Evolutionary conservation across 192 early-diverging fungal genomes (phyloP).

Genomic region (Entophlyctis helioformis): DNA sequence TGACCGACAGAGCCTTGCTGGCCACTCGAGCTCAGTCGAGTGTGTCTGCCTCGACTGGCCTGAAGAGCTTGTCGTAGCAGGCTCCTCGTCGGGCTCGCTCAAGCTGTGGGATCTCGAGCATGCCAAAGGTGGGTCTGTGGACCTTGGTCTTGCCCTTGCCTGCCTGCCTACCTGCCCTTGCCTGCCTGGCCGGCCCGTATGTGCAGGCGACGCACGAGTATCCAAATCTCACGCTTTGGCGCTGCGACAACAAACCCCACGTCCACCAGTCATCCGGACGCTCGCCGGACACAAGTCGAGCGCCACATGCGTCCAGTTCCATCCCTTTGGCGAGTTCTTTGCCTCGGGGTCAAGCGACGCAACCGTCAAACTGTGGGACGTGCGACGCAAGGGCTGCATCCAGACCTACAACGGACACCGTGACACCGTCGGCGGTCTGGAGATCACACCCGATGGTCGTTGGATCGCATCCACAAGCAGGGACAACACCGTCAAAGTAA

Average conservation of each 20-base stretch:
- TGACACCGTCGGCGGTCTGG: conserved; percentile 16
- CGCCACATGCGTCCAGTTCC: conserved; percentile 39
- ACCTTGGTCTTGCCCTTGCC: not conserved
- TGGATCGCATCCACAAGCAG: conserved; percentile 41
- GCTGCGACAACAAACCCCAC: too few relatives aligned
- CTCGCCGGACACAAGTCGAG: conserved; percentile 33
- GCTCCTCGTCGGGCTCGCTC: conserved; percentile 30
- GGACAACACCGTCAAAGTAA: conserved; percentile 35
- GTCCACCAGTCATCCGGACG: conserved; percentile 34
- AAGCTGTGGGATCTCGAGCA: conserved; percentile 54
- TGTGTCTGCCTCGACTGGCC: conserved; percentile 45
- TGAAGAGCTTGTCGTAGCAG: conserved; percentile 48
- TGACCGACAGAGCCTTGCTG: conserved; percentile 21
- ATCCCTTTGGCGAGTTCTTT: conserved; percentile 59
- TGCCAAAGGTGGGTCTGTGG: conserved; percentile 29
- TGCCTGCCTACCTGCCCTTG: not conserved
- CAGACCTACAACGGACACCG: conserved; percentile 40
- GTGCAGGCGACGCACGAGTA: too few relatives aligned
- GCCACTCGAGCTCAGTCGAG: conserved; percentile 30
- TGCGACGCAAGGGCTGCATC: conserved; percentile 46
- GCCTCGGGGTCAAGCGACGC: conserved; percentile 42
- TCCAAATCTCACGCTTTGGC: too few relatives aligned
- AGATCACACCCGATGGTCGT: conserved; percentile 48
- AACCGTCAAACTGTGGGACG: conserved; percentile 50
- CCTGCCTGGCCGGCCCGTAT: too few relatives aligned